phyloP scores from a whole-genome alignment of 2,329 filamentous ascomycete species.

The Nigrospora sphaerica region DNA sequence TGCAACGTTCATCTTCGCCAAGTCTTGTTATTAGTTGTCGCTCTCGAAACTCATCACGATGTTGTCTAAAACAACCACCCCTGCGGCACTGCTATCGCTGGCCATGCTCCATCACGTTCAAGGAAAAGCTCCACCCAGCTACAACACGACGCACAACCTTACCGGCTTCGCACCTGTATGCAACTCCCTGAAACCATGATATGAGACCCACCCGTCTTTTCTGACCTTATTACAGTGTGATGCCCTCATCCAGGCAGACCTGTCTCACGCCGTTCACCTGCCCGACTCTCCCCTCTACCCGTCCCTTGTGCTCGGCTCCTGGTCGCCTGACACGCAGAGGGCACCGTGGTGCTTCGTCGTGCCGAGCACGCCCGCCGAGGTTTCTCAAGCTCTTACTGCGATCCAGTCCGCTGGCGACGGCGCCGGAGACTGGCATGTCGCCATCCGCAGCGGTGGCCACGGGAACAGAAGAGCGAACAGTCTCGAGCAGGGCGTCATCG shows the following conservation, averaged over 20 bases:
- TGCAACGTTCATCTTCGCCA: no score
- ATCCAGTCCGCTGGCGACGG: constrained; percentile 7
- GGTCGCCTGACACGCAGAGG: constrained; percentile 10
- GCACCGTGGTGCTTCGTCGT: constrained; percentile 18
- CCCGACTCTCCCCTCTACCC: constrained; percentile 4
- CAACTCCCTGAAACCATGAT: neutral
- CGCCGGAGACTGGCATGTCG: constrained; percentile 28
- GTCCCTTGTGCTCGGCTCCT: constrained; percentile 7
- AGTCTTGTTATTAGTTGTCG: neutral
- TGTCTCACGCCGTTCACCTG: constrained; percentile 3
- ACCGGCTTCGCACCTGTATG: neutral
- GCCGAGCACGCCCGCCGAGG: constrained; percentile 13
- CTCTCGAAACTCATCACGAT: neutral
- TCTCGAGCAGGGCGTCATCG: constrained; percentile 32
- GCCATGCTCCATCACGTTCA: neutral
- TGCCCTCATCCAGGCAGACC: neutral
- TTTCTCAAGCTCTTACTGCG: constrained; percentile 8
- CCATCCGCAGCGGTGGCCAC: constrained; percentile 44
- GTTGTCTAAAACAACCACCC: neutral
- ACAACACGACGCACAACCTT: neutral
- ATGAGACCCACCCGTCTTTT: neutral
- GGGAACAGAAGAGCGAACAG: constrained; percentile 34
- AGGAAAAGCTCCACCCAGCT: neutral
- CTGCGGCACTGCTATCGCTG: neutral
- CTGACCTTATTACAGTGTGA: constrained; percentile 1